Percentiles rank a stretch among this genome's conserved stretches.
phyloP scores from a whole-genome alignment of 1,284 basidiomycete species.

The Apiotrichum siamense region DNA sequence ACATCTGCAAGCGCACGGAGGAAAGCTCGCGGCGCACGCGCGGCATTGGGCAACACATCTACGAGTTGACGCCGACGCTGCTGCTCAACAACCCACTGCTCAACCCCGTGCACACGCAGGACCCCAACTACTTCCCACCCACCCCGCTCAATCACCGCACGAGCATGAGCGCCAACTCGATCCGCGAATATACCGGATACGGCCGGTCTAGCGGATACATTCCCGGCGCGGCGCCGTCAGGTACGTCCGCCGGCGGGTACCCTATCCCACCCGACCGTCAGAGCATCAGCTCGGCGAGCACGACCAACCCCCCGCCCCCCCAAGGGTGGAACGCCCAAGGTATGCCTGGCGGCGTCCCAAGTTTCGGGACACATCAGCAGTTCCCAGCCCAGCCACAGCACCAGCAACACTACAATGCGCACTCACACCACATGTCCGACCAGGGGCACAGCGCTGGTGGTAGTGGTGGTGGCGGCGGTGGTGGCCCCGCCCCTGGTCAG shows the following conservation, averaged over 20 bases:
- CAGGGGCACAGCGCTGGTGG: background rate
- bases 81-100: slow-evolving; percentile 45
- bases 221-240: too few species aligned
- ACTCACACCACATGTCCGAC: too few species aligned
- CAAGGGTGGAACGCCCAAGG: too few species aligned
- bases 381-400: too few species aligned
- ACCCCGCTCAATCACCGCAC: slow-evolving; percentile 26
- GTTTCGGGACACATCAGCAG: too few species aligned
- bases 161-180: slow-evolving; percentile 3
- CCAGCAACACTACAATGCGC: too few species aligned
- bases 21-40: slow-evolving; percentile 21
- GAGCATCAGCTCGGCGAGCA: slow-evolving; percentile 8
- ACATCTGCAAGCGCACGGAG: slow-evolving; percentile 41
- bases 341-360: too few species aligned
- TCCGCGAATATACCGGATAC: background rate
- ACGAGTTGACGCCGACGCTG: slow-evolving; percentile 46
- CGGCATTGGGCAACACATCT: slow-evolving; percentile 44
- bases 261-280: slow-evolving; percentile 3
- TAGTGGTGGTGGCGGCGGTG: too few species aligned
- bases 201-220: background rate
- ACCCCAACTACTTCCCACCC: slow-evolving; percentile 47
- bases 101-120: slow-evolving; percentile 38
- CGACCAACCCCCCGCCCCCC: too few species aligned
- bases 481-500: background rate
- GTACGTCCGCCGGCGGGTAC: background rate